phyloP scores from a whole-genome alignment of 2,329 filamentous ascomycete genomes.

The Fusarium sp. region DNA sequence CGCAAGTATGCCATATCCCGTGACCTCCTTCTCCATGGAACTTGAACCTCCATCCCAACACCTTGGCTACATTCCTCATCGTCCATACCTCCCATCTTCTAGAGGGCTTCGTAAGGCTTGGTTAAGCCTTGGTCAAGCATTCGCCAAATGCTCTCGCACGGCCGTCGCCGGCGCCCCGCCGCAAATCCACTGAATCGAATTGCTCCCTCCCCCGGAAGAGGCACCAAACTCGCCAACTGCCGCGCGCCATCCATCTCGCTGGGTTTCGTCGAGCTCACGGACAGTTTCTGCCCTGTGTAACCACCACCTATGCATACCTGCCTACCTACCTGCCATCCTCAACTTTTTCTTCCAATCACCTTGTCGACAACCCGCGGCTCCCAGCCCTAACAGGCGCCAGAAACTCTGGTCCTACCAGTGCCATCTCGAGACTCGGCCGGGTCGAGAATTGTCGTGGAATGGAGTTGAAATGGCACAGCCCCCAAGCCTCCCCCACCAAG shows the following conservation, averaged over 20 bases:
- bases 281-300: slow-evolving; percentile 1
- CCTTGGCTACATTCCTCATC: background rate
- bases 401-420: background rate
- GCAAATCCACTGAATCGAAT: slow-evolving; percentile 10
- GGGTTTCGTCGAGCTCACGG: background rate
- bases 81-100: background rate
- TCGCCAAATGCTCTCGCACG: slow-evolving; percentile 9
- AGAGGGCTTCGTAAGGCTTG: slow-evolving; percentile 2
- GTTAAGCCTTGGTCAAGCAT: slow-evolving; percentile 18
- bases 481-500: background rate
- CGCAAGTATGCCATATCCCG: background rate
- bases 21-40: background rate
- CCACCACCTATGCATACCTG: background rate
- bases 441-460: slow-evolving; percentile 28
- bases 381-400: background rate
- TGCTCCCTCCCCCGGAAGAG: slow-evolving; percentile 13
- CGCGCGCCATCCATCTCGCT: slow-evolving; percentile 7
- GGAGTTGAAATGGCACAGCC: background rate
- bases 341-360: background rate
- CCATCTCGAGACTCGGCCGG: background rate
- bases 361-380: slow-evolving; percentile 3
- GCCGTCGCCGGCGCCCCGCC: slow-evolving; percentile 6
- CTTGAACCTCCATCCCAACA: background rate
- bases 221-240: slow-evolving; percentile 23
- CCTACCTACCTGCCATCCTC: background rate